Percentiles rank a stretch among this genome's conserved stretches.
Conservation (phyloP, 306 rosid species). For the Trifolium subterraneum region DNA sequence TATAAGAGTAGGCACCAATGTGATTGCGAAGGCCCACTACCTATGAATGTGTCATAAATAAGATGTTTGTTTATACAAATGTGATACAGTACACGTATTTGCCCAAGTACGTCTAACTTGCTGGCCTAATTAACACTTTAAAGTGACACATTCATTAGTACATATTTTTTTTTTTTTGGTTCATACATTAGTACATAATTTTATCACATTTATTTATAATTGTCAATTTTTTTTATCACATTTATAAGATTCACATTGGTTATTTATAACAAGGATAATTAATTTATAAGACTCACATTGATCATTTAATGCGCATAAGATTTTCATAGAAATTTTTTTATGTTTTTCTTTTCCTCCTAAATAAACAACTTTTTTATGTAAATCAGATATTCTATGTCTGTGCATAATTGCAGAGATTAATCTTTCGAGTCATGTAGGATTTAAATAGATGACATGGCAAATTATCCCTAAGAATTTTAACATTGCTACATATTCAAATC, state of each 20-base stretch:
- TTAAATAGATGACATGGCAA: too few relatives aligned
- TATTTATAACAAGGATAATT: neutral
- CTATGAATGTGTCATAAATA: slow-evolving; percentile 31
- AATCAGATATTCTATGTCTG: too few relatives aligned
- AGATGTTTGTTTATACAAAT: neutral
- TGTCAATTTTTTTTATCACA: too few relatives aligned
- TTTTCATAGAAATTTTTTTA: neutral
- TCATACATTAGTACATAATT: too few relatives aligned
- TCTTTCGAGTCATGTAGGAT: too few relatives aligned
- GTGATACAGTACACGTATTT: slow-evolving; percentile 12
- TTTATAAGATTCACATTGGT: neutral
- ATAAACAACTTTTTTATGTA: too few relatives aligned
- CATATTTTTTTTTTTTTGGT: too few relatives aligned
- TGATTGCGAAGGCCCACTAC: slow-evolving; percentile 21
- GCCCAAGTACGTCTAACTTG: neutral
- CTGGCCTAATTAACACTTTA: slow-evolving; percentile 21
- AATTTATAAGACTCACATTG: neutral
- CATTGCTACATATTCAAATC: too few relatives aligned
- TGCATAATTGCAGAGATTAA: too few relatives aligned
- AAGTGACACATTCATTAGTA: neutral
- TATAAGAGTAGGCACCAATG: slow-evolving; percentile 17
- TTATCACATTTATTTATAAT: too few relatives aligned
- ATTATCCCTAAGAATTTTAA: too few relatives aligned
- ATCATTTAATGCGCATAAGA: neutral
- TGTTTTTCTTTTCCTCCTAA: too few relatives aligned